Base-by-base conservation (phyloP, 2,329 filamentous ascomycete species). In the Boeremia lycopersici region DNA sequence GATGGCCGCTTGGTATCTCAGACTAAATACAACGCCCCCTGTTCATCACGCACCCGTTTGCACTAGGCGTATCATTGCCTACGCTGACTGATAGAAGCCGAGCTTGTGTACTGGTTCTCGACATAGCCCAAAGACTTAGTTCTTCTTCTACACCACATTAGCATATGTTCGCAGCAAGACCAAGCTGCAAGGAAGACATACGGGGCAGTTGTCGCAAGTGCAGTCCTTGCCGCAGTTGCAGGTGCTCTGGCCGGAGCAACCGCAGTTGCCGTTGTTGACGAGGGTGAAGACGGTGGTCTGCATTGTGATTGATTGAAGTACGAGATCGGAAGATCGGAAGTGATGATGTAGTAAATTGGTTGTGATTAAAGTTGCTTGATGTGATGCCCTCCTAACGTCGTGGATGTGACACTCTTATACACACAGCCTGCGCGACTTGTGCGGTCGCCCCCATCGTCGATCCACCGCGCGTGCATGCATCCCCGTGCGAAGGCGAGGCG, bases 361-460 rank as follows among this genome's bases (percentile, higher is more conserved):
- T 13, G 8, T 25, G 26, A 5, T 36, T 28, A n/a, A 17, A 54
- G 42, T 60, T 48, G 39, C 54, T 6, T 33, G 26, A 25, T 11
- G 19, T 23, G 19, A 23, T 23, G 19, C 19, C 19, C 19, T 23
- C 19, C 5, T 2, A 23, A 23, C 3, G 19, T 23, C 5, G 19
- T 23, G 5, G 19, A 23, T 23, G 19, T 23, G 19, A 23, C 10
- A 17, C 15, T 49, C 34, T 57, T 64, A 65, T 60, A 56, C 34
- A 56, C 31, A 6, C 13, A 36, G n/a, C 30, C 45, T 65, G 61
- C 61, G 63, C 63, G 56, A 60, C 57, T 64, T 65, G 52, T 58
- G 60, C 60, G 57, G 48, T 48, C n/a, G 9, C n/a, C 15, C 34
- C 49, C 53, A 48, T 35, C 35, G 5, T 31, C 11, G 11, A 15